phyloP scores from a whole-genome alignment of 257 asterid genomes.

The Handroanthus guayacan region DNA sequence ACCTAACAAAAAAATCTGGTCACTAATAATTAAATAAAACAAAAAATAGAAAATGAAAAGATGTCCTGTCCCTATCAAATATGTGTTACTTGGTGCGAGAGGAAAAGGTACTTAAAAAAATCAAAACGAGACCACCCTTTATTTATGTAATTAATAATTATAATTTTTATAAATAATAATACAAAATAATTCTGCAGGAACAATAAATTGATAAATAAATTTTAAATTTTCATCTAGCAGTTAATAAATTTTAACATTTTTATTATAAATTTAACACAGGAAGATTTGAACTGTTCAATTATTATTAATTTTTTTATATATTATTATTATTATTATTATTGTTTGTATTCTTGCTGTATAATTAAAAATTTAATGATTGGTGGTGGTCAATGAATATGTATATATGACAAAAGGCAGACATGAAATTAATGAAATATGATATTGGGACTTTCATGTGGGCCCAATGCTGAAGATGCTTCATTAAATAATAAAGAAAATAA shows the following conservation, averaged over 20 bases:
- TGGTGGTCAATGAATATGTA: constrained; percentile 30
- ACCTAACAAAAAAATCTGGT: not conserved
- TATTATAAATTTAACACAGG: not conserved
- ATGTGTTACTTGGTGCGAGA: constrained; percentile 53
- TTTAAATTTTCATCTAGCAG: not conserved
- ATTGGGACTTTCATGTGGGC: constrained; percentile 36
- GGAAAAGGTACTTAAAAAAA: constrained; percentile 35
- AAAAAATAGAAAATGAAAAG: constrained; percentile 32
- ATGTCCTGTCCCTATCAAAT: constrained; percentile 43
- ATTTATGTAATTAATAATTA: not conserved
- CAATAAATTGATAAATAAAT: too few species aligned
- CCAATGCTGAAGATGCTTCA: constrained; percentile 22
- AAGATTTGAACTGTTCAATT: not conserved
- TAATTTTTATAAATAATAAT: not conserved
- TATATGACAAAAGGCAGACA: constrained; percentile 42
- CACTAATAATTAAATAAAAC: constrained; percentile 28
- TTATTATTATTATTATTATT: not conserved
- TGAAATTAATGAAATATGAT: constrained; percentile 40
- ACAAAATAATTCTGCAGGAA: not conserved
- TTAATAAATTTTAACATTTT: not conserved
- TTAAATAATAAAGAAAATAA: not conserved
- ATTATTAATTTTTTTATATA: not conserved
- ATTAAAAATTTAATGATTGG: constrained; percentile 35
- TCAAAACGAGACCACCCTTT: constrained; percentile 20
- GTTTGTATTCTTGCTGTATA: constrained; percentile 2